Base-by-base conservation (phyloP, 202 grass and related monocot species). In the Carex sylvatica region DNA sequence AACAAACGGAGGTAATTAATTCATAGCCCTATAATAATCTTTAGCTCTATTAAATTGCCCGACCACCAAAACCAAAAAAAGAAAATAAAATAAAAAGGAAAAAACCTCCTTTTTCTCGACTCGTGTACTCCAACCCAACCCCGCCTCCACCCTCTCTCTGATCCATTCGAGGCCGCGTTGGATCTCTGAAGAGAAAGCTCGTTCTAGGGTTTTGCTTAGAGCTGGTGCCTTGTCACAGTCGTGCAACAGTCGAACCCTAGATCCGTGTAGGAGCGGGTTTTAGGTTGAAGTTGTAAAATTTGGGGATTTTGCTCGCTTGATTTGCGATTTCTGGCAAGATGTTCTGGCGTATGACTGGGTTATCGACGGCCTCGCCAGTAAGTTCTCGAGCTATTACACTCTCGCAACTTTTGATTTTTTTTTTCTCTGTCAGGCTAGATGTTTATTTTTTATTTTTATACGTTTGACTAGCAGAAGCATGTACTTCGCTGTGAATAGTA, bases 271-370 rank as follows among this genome's bases (percentile, higher is more conserved):
- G 67, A 28, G 82, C 51, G 65, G 36, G 53, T 73, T 78, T 74
- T 36, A 47, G 83, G 26, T 74, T 28, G 22, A 74, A 12, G 44
- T 24, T 52, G 44, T 31, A 79, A 44, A 68, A 46, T 64, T 76
- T 65, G 36, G 24, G 42, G 28, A 63, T 67, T 65, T 70, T 65
- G 33, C 70, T 60, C 46, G 73, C 15, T 86, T 23, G 84, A 84
- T 84, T 79, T 80, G 66, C 59, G 87, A 87, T 85, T 84, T 77
- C 81, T 67, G 80, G 74, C 74, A 78, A 89, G 88, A 97, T 97
- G 94, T 97, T 97, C 73, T 97, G 94, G 94, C 94, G 94, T 80
- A 97, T 97, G 94, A 97, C 94, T 61, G 94, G 94, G 42, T 84
- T 97, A 61, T 94, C 94, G 54, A 91, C 94, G 88, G 88, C 94